Percentiles rank a stretch among this genome's conserved stretches.
Conservation (phyloP, 257 asterid species). For the Pogostemon cablin region DNA sequence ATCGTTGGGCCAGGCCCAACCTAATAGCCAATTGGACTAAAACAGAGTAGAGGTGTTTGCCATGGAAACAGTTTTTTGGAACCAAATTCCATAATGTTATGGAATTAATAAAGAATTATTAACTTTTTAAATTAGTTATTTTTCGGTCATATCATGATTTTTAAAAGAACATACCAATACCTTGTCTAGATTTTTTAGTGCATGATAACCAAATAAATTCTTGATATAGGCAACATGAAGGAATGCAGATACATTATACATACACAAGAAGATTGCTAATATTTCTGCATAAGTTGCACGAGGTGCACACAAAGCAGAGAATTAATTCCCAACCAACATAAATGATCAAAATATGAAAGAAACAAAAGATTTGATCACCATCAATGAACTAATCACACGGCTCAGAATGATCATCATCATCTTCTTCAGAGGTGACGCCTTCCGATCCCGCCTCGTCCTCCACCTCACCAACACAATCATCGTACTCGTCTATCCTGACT, state of each 20-base stretch:
- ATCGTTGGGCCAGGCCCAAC: too few species aligned
- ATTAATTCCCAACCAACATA: slow-evolving; percentile 18
- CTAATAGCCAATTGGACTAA: too few species aligned
- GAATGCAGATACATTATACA: slow-evolving; percentile 1
- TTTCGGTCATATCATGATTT: too few species aligned
- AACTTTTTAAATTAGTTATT: too few species aligned
- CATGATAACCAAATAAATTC: neutral
- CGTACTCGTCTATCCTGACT: slow-evolving; percentile 56
- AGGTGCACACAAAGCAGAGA: slow-evolving; percentile 26
- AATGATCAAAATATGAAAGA: neutral
- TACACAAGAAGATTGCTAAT: neutral
- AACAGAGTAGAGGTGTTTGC: too few species aligned
- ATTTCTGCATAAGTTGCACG: slow-evolving; percentile 27
- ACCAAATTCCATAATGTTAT: too few species aligned
- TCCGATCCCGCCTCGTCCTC: slow-evolving; percentile 54
- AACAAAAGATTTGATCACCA: slow-evolving; percentile 13
- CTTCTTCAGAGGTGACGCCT: slow-evolving; percentile 58
- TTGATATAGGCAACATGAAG: neutral
- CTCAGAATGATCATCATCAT: slow-evolving; percentile 39
- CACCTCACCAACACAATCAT: slow-evolving; percentile 37
- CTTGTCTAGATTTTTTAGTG: too few species aligned
- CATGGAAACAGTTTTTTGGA: too few species aligned
- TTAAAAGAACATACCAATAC: too few species aligned
- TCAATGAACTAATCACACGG: slow-evolving; percentile 29
- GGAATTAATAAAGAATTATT: too few species aligned